phyloP scores from a whole-genome alignment of 2,329 filamentous ascomycete genomes.

The Talaromyces sp. region DNA sequence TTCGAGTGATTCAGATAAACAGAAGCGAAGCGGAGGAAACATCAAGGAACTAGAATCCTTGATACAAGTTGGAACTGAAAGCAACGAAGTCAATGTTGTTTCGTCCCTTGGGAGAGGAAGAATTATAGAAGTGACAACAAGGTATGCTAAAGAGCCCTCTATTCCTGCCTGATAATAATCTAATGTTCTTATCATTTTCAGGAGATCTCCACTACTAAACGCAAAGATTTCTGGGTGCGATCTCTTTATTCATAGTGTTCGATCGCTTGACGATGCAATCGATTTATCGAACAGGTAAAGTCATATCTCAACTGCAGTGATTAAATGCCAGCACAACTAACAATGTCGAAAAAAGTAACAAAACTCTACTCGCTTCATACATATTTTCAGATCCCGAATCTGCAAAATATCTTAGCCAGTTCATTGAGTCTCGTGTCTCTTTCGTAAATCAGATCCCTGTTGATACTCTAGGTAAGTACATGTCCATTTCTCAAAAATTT shows the following conservation, averaged over 20 bases:
- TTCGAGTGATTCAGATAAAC: slow-evolving; percentile 13
- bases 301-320: not conserved
- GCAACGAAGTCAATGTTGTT: not conserved
- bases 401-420: slow-evolving; percentile 57
- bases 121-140: not conserved
- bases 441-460: slow-evolving; percentile 55
- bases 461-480: slow-evolving; percentile 42
- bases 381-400: slow-evolving; percentile 46
- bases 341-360: slow-evolving; percentile 12
- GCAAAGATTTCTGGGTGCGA: slow-evolving; percentile 38
- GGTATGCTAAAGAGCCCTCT: not conserved
- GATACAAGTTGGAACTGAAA: not conserved
- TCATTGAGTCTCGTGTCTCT: slow-evolving; percentile 44
- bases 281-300: slow-evolving; percentile 37
- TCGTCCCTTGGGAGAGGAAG: not conserved
- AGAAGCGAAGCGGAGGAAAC: not conserved
- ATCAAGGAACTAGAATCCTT: not conserved
- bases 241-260: slow-evolving; percentile 43
- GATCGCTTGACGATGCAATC: slow-evolving; percentile 51
- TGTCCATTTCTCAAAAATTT: not conserved
- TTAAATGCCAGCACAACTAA: not conserved
- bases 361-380: slow-evolving; percentile 43
- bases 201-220: slow-evolving; percentile 17
- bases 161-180: not conserved
- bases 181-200: not conserved